These are phyloP conservation scores for Debaryomyces maramus DNA, from an alignment of 805 yeast genomes.

Conservation along the genomic window DNA sequence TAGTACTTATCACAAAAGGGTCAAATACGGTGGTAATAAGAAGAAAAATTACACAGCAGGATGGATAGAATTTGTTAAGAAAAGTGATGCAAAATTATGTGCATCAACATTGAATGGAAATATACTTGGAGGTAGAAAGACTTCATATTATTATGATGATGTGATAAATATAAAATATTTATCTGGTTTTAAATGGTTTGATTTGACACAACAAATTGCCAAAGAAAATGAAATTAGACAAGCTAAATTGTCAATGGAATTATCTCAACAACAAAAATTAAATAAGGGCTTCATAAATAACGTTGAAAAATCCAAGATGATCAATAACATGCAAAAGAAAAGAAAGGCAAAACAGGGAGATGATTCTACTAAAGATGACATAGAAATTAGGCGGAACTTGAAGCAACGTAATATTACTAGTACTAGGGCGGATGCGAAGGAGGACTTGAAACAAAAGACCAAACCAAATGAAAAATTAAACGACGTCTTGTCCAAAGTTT, in stretches of 20 bases:
- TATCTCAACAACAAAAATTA: slow-evolving; percentile 83
- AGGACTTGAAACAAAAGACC: slow-evolving; percentile 41
- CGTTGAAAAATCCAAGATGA: slow-evolving; percentile 83
- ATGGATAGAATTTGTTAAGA: slow-evolving; percentile 89
- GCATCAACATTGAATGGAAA: slow-evolving; percentile 86
- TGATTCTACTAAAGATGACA: slow-evolving; percentile 18
- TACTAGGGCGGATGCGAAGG: slow-evolving; percentile 62
- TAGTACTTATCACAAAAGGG: slow-evolving; percentile 60
- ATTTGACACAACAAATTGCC: slow-evolving; percentile 89
- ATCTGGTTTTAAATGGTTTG: slow-evolving; percentile 92
- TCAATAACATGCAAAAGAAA: slow-evolving; percentile 61
- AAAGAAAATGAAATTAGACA: slow-evolving; percentile 87
- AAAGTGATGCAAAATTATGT: slow-evolving; percentile 85
- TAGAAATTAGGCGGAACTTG: slow-evolving; percentile 56
- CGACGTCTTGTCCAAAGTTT: slow-evolving; percentile 54
- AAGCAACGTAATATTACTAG: slow-evolving; percentile 69
- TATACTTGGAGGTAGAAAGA: slow-evolving; percentile 88
- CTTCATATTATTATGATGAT: slow-evolving; percentile 90
- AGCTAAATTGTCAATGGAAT: slow-evolving; percentile 81
- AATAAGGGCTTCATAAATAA: slow-evolving; percentile 81
- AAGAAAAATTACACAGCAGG: slow-evolving; percentile 89
- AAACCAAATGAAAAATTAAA: slow-evolving; percentile 41
- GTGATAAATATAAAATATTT: slow-evolving; percentile 87
- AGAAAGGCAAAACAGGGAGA: slow-evolving; percentile 31
- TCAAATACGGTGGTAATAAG: slow-evolving; percentile 89